A percentile compares a stretch with the other conserved stretches of the same genome.
phyloP scores from a whole-genome alignment of 108 stramenopile species.

The Nitzschia palea region DNA sequence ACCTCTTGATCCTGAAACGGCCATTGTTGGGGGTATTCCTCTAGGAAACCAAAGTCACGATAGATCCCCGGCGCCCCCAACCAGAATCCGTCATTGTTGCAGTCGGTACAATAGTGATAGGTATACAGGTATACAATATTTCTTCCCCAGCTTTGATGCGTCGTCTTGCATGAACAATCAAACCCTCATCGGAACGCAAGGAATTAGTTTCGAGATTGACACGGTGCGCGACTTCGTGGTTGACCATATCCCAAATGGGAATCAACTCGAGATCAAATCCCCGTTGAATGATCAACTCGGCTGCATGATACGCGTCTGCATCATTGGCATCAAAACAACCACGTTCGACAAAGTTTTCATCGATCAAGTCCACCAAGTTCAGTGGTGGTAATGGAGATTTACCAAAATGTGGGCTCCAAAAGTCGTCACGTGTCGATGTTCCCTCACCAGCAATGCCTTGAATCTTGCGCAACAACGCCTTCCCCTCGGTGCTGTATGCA shows the following conservation, averaged over 20 bases:
- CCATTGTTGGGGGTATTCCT: conserved; percentile 24
- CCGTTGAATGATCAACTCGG: conserved; percentile 11
- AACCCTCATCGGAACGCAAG: neutral
- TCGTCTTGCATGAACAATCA: neutral
- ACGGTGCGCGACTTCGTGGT: conserved; percentile 45
- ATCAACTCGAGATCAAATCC: conserved; percentile 35
- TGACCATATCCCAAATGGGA: conserved; percentile 61
- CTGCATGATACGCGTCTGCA: neutral
- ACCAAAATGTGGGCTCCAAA: neutral
- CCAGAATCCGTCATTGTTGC: neutral
- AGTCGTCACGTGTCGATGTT: too few species aligned
- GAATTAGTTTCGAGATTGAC: conserved; percentile 25
- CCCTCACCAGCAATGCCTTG: conserved; percentile 5
- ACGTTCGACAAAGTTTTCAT: neutral
- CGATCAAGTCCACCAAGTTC: conserved; percentile 11
- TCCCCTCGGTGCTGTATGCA: conserved; percentile 45
- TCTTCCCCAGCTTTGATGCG: conserved; percentile 3
- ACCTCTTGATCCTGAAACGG: conserved; percentile 1
- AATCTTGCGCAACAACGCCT: conserved; percentile 37
- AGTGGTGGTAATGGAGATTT: neutral
- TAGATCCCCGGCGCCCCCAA: conserved; percentile 30
- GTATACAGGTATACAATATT: neutral
- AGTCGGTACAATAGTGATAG: conserved; percentile 17
- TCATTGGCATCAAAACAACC: neutral
- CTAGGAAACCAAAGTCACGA: conserved; percentile 38